Conservation (phyloP, 2,329 filamentous ascomycete genomes). For the Monilinia aucupariae region DNA sequence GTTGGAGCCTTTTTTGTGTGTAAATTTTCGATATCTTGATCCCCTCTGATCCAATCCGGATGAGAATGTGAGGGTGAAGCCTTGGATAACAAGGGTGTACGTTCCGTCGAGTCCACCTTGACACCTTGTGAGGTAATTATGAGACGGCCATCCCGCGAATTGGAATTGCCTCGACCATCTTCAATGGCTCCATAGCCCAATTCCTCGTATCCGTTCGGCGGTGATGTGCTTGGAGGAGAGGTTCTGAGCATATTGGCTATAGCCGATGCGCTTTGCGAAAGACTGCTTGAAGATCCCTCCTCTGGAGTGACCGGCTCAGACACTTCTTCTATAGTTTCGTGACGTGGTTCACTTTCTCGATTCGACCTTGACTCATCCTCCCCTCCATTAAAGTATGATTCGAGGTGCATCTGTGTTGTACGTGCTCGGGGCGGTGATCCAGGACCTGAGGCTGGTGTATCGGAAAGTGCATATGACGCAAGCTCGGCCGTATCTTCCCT, state of each 20-base stretch:
- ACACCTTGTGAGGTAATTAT: slow-evolving; percentile 27
- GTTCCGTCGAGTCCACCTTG: slow-evolving; percentile 27
- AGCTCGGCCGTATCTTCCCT: slow-evolving; percentile 84
- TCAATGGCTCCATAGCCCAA: slow-evolving; percentile 15
- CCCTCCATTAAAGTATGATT: slow-evolving; percentile 28
- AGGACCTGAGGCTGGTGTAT: slow-evolving; percentile 40
- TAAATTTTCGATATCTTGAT: slow-evolving; percentile 34
- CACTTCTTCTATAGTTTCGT: slow-evolving; percentile 55
- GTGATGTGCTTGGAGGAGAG: slow-evolving; percentile 33
- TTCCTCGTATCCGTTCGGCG: slow-evolving; percentile 17
- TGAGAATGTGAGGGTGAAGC: slow-evolving; percentile 21
- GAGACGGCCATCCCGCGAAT: slow-evolving; percentile 21
- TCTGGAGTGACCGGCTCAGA: slow-evolving; percentile 52
- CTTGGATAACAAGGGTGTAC: slow-evolving; percentile 32
- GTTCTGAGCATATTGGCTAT: slow-evolving; percentile 46
- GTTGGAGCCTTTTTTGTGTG: slow-evolving; percentile 20
- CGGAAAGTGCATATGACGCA: slow-evolving; percentile 72
- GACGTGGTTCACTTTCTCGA: slow-evolving; percentile 30
- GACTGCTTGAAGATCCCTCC: slow-evolving; percentile 32
- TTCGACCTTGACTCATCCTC: slow-evolving; percentile 26
- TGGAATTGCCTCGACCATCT: slow-evolving; percentile 11
- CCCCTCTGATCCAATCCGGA: slow-evolving; percentile 32
- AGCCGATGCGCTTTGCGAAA: slow-evolving; percentile 40
- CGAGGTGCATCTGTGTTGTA: slow-evolving; percentile 26
- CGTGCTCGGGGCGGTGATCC: slow-evolving; percentile 27